Base-by-base conservation (phyloP, 768 basidiomycete species). In the Termitomyces sp. region DNA sequence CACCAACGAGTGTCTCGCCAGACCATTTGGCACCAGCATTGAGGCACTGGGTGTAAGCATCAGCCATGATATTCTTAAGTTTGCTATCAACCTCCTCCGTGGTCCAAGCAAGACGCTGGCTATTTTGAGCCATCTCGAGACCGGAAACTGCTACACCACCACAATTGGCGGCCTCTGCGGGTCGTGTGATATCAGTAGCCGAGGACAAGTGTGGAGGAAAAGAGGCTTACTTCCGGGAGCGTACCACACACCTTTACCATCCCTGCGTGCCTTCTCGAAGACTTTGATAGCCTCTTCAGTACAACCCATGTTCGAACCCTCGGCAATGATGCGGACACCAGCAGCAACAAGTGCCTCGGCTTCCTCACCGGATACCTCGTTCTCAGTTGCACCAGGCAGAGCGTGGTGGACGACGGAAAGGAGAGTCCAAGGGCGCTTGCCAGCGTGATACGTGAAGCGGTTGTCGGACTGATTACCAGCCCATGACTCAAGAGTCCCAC, bases 121-220 rank as follows among this genome's bases (percentile, higher is more conserved):
- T 86, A 78, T 91, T 89, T 74, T 89, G 88, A 1, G 86, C 84
- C 87, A 89, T 89, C 77, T 89, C 89, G 61, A 90, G 82, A 63
- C 86, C 87, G 11, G 86, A 88, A 24, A 88, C 87, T 41, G 87
- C 87, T 57, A 91, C 89, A 74, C 89, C 89, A 71, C 89, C 89
- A 63, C 80, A 81, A 74, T 87, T 86, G 69, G 79, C 78, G 4
- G 80, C 79, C 73, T 81, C 75, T 76, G 65, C 3, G 1, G n/a
- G 57, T 34, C 42, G 11, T 30, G 65, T 15, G 52, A 78, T 71
- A 57, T 47, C 41, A 62, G 53, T 51, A n/a, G 44, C 8, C 31
- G 3, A 27, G 27, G 27, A 47, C 54, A 20, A 45, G 13, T 47
- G 31, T 27, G 49, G 22, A 41, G n/a, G 54, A 15, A 45, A 30